Evolutionary conservation across 164 flowering plant species (phyloP).

Genomic region (Nymphaea colorata): DNA sequence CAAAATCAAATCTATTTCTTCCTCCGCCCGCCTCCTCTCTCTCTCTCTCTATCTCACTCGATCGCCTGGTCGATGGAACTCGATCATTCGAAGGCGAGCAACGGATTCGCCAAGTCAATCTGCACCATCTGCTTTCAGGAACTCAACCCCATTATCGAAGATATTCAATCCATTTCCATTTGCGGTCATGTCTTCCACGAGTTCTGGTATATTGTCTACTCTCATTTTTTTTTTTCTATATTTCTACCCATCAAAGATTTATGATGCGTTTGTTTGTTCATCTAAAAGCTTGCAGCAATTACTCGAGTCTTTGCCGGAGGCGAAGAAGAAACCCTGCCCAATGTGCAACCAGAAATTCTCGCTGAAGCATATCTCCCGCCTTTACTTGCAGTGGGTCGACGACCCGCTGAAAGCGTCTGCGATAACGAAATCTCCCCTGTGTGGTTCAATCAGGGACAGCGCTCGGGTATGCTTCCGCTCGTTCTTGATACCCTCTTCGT

Average conservation of each 20-base stretch:
- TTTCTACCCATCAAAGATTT: background rate
- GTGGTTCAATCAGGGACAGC: background rate
- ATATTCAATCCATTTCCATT: slow-evolving; percentile 67
- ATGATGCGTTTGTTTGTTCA: background rate
- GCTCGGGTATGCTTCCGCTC: background rate
- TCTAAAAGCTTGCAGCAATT: slow-evolving; percentile 71
- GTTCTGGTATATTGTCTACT: slow-evolving; percentile 45
- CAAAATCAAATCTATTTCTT: background rate
- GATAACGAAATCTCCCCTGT: background rate
- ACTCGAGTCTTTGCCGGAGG: slow-evolving; percentile 69
- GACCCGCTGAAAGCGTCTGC: slow-evolving; percentile 9
- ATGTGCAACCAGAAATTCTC: slow-evolving; percentile 81
- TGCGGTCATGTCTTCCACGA: slow-evolving; percentile 99
- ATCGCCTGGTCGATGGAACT: background rate
- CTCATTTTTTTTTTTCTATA: background rate
- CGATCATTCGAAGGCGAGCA: background rate
- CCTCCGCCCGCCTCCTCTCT: background rate
- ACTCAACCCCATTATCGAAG: slow-evolving; percentile 70
- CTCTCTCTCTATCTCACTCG: background rate
- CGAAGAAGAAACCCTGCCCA: slow-evolving; percentile 70
- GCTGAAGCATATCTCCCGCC: slow-evolving; percentile 33
- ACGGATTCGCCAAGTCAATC: slow-evolving; percentile 39
- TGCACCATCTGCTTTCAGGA: slow-evolving; percentile 93
- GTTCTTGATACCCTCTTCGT: background rate
- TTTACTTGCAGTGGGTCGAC: slow-evolving; percentile 78